Percentiles rank a stretch among this genome's conserved stretches.
These are phyloP conservation scores for Aegle marmelos DNA, from an alignment of 345 rosid species.

Conservation along the genomic window DNA sequence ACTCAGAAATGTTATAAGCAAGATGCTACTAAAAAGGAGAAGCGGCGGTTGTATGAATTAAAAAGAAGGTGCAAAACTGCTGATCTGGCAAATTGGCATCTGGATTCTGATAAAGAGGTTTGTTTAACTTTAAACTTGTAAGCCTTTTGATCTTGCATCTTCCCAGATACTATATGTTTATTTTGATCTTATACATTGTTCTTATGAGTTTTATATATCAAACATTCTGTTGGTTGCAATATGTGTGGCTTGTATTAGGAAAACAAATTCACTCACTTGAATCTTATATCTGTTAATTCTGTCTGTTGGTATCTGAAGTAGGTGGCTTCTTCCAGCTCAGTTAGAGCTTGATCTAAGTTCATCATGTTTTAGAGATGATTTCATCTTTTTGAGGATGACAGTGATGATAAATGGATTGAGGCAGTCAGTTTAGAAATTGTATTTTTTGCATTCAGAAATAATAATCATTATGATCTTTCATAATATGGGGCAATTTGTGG, in stretches of 20 bases:
- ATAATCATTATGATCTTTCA: background rate
- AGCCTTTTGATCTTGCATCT: background rate
- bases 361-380: slow-evolving; percentile 2
- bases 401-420: background rate
- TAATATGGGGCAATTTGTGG: background rate
- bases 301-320: slow-evolving; percentile 2
- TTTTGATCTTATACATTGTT: background rate
- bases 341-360: background rate
- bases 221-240: background rate
- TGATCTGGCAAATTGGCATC: slow-evolving; percentile 42
- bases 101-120: slow-evolving; percentile 55
- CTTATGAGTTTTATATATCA: background rate
- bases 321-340: background rate
- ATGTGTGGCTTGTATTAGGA: background rate
- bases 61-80: slow-evolving; percentile 55
- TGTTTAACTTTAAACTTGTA: slow-evolving; percentile 17
- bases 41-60: slow-evolving; percentile 65
- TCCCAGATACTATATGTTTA: background rate
- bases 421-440: background rate
- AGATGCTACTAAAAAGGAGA: slow-evolving; percentile 72
- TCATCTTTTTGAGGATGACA: background rate
- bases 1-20: slow-evolving; percentile 85
- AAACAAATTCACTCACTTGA: background rate
- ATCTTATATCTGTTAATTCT: background rate
- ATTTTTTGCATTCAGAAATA: background rate